Base-by-base conservation (phyloP, 2,329 filamentous ascomycete species). In the Samsoniella hepiali region DNA sequence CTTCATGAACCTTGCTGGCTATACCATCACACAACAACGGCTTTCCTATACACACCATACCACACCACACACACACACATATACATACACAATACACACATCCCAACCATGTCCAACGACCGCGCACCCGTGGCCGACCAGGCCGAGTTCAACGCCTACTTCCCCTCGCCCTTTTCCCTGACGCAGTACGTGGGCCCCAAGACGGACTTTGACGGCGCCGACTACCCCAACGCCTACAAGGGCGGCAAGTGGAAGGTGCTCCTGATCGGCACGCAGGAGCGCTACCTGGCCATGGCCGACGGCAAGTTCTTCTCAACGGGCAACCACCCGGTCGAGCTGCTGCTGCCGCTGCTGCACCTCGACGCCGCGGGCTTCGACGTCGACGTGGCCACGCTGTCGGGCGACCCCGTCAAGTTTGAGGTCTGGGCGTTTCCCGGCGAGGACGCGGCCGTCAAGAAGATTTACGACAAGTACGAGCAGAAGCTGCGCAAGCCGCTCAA, bases 391-490 rank as follows among this genome's bases (percentile, higher is more conserved):
- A 68, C 67, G 31, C 34, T 67, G 22, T 65, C 66, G 1, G 67
- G 67, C 50, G 66, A 67, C 36, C 67, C 67, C 22, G 67, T 68
- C 65, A 68, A 68, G 63, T 62, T 68, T 27, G 67, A 68, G 51
- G 66, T 68, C 65, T 68, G 67, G 67, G 67, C 67, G 3, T 71
- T 70, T 64, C 70, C 65, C 50, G 65, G 65, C 63, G 69, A 68
- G 64, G 68, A 69, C 57, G 62, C 68, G 50, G 65, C 62, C 3
- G 66, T 67, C 11, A 67, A 69, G 61, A 61, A 68, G 17, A 64
- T 73, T 36, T 72, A 72, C 44, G 66, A 71, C 10, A 67, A 67
- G 55, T 67, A 67, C 65, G 62, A 64, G 58, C 22, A 65, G 4
- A 68, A 67, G 56, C 57, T 68, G 6, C 67, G 67, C 61, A 63